Base-by-base conservation (phyloP, 139 green algal genomes). In the Chlorella vulgaris region DNA sequence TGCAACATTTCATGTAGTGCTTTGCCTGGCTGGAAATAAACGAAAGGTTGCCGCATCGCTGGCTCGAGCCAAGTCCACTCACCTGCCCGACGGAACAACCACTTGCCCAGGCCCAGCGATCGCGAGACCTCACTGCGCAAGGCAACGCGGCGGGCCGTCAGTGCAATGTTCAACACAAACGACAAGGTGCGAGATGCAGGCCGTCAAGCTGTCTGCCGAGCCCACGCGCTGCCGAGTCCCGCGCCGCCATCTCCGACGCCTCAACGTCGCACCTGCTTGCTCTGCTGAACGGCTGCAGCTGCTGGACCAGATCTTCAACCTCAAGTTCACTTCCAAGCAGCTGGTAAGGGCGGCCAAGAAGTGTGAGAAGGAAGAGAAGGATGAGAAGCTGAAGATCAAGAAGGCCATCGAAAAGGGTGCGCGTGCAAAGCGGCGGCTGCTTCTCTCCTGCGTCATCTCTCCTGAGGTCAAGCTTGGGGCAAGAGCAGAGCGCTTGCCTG, bases 311-410 rank as follows among this genome's bases (percentile, higher is more conserved):
- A 97, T 99, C 13, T 99, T 99, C 86, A 96, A 99, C 83, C 87
- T 99, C 24, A 98, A 97, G 86, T 96, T 96, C 79, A 98, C 92
- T 7, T 90, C 88, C 15, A 99, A 99, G 84, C 93, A 97, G 89
- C 90, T 99, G 6, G 90, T 89, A 24, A 86, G 91, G 21, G 85
- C 92, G 65, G 71, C 65, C 28, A 81, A 83, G 10, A 98, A 98
- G 76, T 96, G 90, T 70, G 96, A 98, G 80, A 97, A 98, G 79
- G 96, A 99, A 33, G 94, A 99, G 81, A 98, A 98, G 88, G 65
- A 86, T 26, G 92, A 98, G 80, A 95, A 96, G 84, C 81, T 96
- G 0, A 98, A 98, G 77, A 88, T 98, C 7, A 99, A 99, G 83
- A 97, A 96, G 69, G 96, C 97, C 2, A 99, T 99, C 36, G 97